Evolutionary conservation across 495 filamentous ascomycete genomes (phyloP).

Genomic region (Penicillium lagena): DNA sequence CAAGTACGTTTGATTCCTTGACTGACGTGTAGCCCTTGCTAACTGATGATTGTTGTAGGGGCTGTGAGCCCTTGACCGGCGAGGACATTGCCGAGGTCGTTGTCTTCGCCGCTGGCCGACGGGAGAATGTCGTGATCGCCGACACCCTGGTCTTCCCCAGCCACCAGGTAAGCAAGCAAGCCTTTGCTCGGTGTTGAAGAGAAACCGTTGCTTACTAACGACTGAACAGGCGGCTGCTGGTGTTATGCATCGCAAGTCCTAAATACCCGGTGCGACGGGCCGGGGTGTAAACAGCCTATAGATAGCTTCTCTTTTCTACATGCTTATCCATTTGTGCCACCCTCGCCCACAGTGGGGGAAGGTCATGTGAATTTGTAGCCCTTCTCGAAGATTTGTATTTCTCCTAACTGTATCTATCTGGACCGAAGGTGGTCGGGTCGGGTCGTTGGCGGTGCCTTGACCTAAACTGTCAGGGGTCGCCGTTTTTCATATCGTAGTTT

Average conservation of each 20-base stretch:
- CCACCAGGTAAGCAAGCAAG: constrained; percentile 62
- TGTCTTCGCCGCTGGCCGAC: constrained; percentile 80
- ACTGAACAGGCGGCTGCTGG: constrained; percentile 13
- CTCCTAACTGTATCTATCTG: too few relatives aligned
- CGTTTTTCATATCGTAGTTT: too few relatives aligned
- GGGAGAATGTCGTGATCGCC: constrained; percentile 93
- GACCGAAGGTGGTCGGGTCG: too few relatives aligned
- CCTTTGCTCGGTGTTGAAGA: background rate
- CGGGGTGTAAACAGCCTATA: constrained; percentile 1
- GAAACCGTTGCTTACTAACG: background rate
- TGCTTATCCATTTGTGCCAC: background rate
- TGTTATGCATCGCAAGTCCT: constrained; percentile 22
- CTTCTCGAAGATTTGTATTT: too few relatives aligned
- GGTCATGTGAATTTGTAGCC: too few relatives aligned
- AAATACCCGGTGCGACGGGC: background rate
- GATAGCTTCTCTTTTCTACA: constrained; percentile 3
- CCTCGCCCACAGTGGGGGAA: too few relatives aligned
- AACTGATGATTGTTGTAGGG: constrained; percentile 38
- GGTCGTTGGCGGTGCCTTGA: too few relatives aligned
- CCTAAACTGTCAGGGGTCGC: too few relatives aligned
- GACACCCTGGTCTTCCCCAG: constrained; percentile 88
- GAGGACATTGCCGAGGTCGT: constrained; percentile 94
- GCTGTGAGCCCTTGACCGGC: constrained; percentile 84
- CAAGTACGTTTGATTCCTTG: constrained; percentile 50
- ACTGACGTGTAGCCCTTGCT: constrained; percentile 1